Evolutionary conservation across 345 rosid genomes (phyloP), one percentile per base, ranked within the genome.

Genomic region (Ceriops tagal): DNA sequence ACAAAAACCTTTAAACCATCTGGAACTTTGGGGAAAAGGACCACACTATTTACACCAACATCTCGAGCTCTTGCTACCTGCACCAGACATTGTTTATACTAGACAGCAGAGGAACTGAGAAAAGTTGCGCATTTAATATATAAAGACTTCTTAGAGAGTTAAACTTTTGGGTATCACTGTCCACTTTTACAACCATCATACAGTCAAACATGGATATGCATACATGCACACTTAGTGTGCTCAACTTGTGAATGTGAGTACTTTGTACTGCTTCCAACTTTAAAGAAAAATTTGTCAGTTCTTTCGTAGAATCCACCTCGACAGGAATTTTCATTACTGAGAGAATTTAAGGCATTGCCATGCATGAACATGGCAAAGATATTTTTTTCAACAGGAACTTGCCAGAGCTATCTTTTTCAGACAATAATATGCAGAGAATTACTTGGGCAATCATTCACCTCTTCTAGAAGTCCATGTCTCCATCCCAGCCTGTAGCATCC

Each of bases 401-500:
- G 3, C 22, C 5, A 5, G 21, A 3, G 0, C 35, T 53, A 20
- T 53, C 31, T 9, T 35, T 46, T 56, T 57, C 15, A 24, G 61
- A 9, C 24, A 28, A 55, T 5, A 34, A 20, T 27, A 57, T 5
- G 5, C 13, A 56, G 57, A 61, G 31, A 52, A 27, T 27, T 53
- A 24, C 47, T 63, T 7, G 66, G 35, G 34, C 58, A 58, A 6
- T 53, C 72, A 70, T 67, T 67, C 63, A 93, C 97, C 95, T 93
- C 96, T 78, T 88, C 78, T 31, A 93, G 74, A 20, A 93, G 96
- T 2, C 98, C 98, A 75, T 86, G 90, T 72, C 97, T 87, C 98
- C 98, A 93, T 20, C 98, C 97, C 77, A 93, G 97, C 82, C 98
- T 89, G 46, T 85, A 91, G 76, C 97, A 93, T 70, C 98, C 97